A percentile compares a stretch with the other conserved stretches of the same genome.
These are phyloP conservation scores for Chalciporus piperatoides DNA, from an alignment of 1,284 basidiomycete species.

Conservation along the genomic window DNA sequence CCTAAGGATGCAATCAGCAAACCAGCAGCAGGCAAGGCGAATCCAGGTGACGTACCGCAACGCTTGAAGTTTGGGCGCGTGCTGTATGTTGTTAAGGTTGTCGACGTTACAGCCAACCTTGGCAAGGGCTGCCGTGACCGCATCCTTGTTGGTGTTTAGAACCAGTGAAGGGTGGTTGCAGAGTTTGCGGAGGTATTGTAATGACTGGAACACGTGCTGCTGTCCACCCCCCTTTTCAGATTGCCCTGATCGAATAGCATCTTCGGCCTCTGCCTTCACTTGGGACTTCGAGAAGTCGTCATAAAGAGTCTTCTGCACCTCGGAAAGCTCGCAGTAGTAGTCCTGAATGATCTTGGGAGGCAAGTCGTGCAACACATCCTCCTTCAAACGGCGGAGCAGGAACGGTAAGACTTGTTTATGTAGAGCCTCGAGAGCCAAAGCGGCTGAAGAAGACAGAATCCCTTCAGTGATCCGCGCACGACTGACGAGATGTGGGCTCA, in stretches of 20 bases:
- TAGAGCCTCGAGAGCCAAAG: slow-evolving; percentile 89
- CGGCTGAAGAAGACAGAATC: slow-evolving; percentile 48
- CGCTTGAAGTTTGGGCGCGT: slow-evolving; percentile 94
- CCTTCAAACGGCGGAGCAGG: slow-evolving; percentile 92
- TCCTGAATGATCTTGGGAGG: slow-evolving; percentile 99
- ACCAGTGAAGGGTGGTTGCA: slow-evolving; percentile 97
- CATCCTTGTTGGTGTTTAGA: slow-evolving; percentile 63
- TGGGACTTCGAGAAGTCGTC: slow-evolving; percentile 89
- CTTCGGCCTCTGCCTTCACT: slow-evolving; percentile 63
- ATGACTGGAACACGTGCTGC: slow-evolving; percentile 91
- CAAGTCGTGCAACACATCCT: slow-evolving; percentile 94
- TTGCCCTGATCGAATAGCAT: slow-evolving; percentile 49
- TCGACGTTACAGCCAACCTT: slow-evolving; percentile 47
- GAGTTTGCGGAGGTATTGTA: slow-evolving; percentile 96
- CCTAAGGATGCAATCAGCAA: slow-evolving; percentile 39
- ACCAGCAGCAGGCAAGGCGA: background rate
- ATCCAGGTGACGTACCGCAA: slow-evolving; percentile 59
- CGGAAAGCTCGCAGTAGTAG: slow-evolving; percentile 97
- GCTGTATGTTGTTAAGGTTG: slow-evolving; percentile 73
- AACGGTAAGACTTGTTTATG: slow-evolving; percentile 99
- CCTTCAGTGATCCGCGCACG: slow-evolving; percentile 1
- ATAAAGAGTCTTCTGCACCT: slow-evolving; percentile 90
- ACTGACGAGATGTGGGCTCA: slow-evolving; percentile 36
- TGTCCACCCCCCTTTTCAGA: slow-evolving; percentile 50
- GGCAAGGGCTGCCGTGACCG: slow-evolving; percentile 60